Base-by-base conservation (phyloP, 2,329 filamentous ascomycete species). In the Escovopsis sp. region DNA sequence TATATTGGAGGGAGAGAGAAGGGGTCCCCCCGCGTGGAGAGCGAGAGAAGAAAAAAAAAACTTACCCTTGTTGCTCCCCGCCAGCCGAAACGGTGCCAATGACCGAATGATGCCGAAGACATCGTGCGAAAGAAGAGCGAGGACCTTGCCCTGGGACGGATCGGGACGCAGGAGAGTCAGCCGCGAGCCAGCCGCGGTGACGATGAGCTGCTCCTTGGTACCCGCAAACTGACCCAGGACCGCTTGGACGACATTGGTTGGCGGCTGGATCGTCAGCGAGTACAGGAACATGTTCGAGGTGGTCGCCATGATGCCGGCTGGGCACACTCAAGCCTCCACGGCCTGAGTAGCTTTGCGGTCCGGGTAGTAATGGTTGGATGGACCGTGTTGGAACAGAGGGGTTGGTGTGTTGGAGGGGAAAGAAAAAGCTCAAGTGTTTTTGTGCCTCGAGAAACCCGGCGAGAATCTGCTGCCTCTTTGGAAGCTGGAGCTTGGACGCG, bases 241-340 rank as follows among this genome's bases (percentile, higher is more conserved):
- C 49, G 91, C 88, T 65, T 94, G 83, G 40, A 82, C 87, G 56
- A 94, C 79, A 46, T 86, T 83, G 51, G 87, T 88, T 32, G 91
- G 85, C 53, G 85, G 82, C 66, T 95, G 87, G 57, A 99, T 81
- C 53, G 91, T 96, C 68, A 98, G 73, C 57, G 86, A 91, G 69
- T 98, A 98, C 68, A 98, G 80, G 63, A 95, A 95, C 86, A 95
- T 94, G 62, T 89, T 89, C 51, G 88, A 95, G 48, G 89, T 95
- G 61, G 88, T 94, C 69, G 91, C 89, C 91, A 96, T 96, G 60
- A 59, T 73, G 59, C 56, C 63, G 57, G 57, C 56, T 62, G 57
- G 58, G 63, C 66, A 66, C 67, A 68, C 66, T 59, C 58, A 53
- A 65, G 65, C 66, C 68, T 67, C 68, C 66, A 64, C 65, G 65